These are phyloP conservation scores for Candida argentea DNA, from an alignment of 805 yeast species.

Conservation along the genomic window DNA sequence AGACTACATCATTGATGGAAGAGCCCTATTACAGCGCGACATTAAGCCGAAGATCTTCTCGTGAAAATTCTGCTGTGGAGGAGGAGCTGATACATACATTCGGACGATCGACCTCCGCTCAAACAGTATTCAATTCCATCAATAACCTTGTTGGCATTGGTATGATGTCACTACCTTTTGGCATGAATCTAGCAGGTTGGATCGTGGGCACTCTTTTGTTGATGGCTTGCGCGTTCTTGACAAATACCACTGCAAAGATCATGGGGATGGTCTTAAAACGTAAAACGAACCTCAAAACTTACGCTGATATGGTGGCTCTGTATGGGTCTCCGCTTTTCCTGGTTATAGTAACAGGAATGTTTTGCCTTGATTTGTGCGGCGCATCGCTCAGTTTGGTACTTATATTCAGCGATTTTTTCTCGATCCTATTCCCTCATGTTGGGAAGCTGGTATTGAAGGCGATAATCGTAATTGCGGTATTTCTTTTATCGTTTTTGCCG, in stretches of 20 bases:
- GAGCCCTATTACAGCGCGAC: too few relatives aligned
- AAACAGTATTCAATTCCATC: slow-evolving; percentile 57
- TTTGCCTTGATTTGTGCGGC: slow-evolving; percentile 70
- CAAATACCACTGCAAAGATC: slow-evolving; percentile 69
- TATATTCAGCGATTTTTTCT: slow-evolving; percentile 76
- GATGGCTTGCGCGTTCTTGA: slow-evolving; percentile 49
- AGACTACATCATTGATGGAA: too few relatives aligned
- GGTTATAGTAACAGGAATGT: slow-evolving; percentile 58
- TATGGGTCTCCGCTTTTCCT: slow-evolving; percentile 73
- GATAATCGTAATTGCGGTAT: slow-evolving; percentile 25
- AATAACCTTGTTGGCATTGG: slow-evolving; percentile 65
- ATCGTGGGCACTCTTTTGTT: slow-evolving; percentile 53
- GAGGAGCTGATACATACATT: neutral
- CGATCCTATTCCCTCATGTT: slow-evolving; percentile 12
- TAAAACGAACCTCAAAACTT: slow-evolving; percentile 71
- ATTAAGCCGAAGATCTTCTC: too few relatives aligned
- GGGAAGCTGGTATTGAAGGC: slow-evolving; percentile 8
- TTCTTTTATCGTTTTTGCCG: slow-evolving; percentile 57
- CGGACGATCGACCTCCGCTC: slow-evolving; percentile 52
- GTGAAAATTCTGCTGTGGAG: neutral
- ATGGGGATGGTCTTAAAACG: slow-evolving; percentile 70
- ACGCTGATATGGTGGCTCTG: slow-evolving; percentile 83
- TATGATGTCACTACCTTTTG: slow-evolving; percentile 55
- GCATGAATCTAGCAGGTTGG: slow-evolving; percentile 57
- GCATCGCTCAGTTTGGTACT: slow-evolving; percentile 76